phyloP scores from a whole-genome alignment of 2,329 filamentous ascomycete genomes.

The Dactylonectria estremocensis region DNA sequence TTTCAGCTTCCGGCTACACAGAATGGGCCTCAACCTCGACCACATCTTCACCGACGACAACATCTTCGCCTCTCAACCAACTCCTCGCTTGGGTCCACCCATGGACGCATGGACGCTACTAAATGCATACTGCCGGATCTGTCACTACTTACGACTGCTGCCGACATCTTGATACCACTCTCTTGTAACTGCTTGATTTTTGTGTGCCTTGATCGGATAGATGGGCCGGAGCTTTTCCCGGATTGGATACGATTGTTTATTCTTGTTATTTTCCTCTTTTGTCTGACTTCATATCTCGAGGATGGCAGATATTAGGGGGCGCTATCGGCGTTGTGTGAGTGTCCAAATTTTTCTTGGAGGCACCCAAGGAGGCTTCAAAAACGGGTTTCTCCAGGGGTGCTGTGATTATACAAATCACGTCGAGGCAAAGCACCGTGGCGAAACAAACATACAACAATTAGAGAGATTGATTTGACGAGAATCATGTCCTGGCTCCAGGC shows the following conservation, averaged over 20 bases:
- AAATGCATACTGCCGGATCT: slow-evolving; percentile 26
- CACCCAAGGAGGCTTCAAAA: slow-evolving; percentile 26
- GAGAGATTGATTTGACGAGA: slow-evolving; percentile 30
- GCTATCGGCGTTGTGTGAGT: slow-evolving; percentile 45
- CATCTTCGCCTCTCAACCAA: neutral
- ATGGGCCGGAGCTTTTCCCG: slow-evolving; percentile 43
- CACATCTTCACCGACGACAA: neutral
- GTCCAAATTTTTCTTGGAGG: slow-evolving; percentile 24
- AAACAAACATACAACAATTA: slow-evolving; percentile 33
- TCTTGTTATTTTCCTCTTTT: slow-evolving; percentile 30
- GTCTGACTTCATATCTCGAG: slow-evolving; percentile 33
- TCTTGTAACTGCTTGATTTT: slow-evolving; percentile 36
- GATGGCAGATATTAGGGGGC: slow-evolving; percentile 35
- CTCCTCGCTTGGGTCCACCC: slow-evolving; percentile 7
- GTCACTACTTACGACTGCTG: slow-evolving; percentile 39
- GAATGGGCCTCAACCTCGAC: neutral
- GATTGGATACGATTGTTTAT: slow-evolving; percentile 38
- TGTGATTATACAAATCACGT: slow-evolving; percentile 23
- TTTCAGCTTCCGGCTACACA: neutral
- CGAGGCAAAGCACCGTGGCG: slow-evolving; percentile 22
- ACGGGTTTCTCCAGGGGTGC: slow-evolving; percentile 21
- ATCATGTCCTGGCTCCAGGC: slow-evolving; percentile 22
- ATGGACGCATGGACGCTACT: slow-evolving; percentile 23
- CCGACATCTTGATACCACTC: slow-evolving; percentile 46
- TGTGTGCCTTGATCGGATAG: slow-evolving; percentile 37